Percentiles rank a stretch among this genome's conserved stretches.
Evolutionary conservation across 176 grass and related monocot species (phyloP).

Genomic region (Olyra latifolia): DNA sequence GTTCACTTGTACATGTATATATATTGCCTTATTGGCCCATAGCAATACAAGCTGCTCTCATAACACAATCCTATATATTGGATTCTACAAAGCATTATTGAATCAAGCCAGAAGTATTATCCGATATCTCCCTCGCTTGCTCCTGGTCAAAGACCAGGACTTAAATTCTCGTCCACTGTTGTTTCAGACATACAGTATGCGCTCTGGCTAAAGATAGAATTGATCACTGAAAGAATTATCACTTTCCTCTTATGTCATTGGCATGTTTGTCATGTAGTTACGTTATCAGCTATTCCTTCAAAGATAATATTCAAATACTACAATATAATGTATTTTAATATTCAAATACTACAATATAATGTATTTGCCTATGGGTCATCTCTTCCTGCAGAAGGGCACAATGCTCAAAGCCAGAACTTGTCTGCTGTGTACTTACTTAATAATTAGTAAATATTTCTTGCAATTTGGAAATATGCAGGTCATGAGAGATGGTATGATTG

Average conservation of each 20-base stretch:
- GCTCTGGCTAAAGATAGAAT: background rate
- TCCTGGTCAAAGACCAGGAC: too few species aligned
- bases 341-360: too few species aligned
- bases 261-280: background rate
- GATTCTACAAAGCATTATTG: too few species aligned
- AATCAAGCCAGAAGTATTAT: too few species aligned
- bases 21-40: too few species aligned
- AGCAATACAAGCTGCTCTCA: too few species aligned
- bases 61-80: too few species aligned
- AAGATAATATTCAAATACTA: background rate
- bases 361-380: background rate
- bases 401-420: background rate
- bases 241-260: background rate
- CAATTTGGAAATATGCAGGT: constrained; percentile 49
- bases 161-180: too few species aligned
- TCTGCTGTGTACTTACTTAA: background rate
- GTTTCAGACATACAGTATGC: too few species aligned
- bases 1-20: too few species aligned
- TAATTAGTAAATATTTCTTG: background rate
- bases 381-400: constrained; percentile 10
- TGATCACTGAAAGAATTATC: background rate
- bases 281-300: background rate
- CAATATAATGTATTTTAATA: background rate
- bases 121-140: too few species aligned
- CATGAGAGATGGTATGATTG: constrained; percentile 77